Evolutionary conservation across 1,284 basidiomycete genomes (phyloP).

Genomic region (Apiotrichum domesticum): DNA sequence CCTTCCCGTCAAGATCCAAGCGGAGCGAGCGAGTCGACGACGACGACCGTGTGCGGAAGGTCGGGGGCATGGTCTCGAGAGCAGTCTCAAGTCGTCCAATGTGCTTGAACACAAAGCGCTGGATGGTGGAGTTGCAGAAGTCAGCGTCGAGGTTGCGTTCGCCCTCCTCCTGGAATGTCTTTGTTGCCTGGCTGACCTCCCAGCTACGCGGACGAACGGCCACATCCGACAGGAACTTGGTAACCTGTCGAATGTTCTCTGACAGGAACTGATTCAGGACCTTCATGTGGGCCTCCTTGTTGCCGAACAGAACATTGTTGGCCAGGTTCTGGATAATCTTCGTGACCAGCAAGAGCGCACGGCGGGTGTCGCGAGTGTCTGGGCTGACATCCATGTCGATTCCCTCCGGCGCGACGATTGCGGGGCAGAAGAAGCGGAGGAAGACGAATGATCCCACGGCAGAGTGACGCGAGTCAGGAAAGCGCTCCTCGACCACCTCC

Average conservation of each 20-base stretch:
- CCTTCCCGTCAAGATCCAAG: conserved; percentile 60
- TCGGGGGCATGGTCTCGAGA: conserved; percentile 27
- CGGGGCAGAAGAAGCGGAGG: conserved; percentile 65
- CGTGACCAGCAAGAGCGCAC: conserved; percentile 75
- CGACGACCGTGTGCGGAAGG: conserved; percentile 18
- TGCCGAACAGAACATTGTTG: conserved; percentile 86
- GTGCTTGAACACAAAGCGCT: conserved; percentile 38
- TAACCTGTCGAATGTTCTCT: conserved; percentile 70
- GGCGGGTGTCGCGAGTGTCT: conserved; percentile 58
- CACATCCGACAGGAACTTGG: conserved; percentile 73
- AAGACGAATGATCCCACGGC: conserved; percentile 89
- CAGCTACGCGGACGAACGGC: conserved; percentile 49
- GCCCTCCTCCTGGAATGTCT: conserved; percentile 31
- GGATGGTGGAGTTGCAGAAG: conserved; percentile 35
- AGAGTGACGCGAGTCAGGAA: conserved; percentile 77
- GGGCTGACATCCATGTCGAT: conserved; percentile 74
- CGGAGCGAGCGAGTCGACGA: conserved; percentile 20
- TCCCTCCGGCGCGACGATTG: conserved; percentile 74
- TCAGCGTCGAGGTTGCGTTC: conserved; percentile 33
- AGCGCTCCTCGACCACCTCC: conserved; percentile 68
- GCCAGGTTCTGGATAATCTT: conserved; percentile 88
- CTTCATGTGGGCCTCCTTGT: conserved; percentile 74
- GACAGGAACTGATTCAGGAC: conserved; percentile 70
- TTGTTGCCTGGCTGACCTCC: conserved; percentile 34
- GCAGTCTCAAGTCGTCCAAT: conserved; percentile 25